A percentile compares a stretch with the other conserved stretches of the same genome.
phyloP scores from a whole-genome alignment of 2,329 filamentous ascomycete species.

The Chaetomium sp. region DNA sequence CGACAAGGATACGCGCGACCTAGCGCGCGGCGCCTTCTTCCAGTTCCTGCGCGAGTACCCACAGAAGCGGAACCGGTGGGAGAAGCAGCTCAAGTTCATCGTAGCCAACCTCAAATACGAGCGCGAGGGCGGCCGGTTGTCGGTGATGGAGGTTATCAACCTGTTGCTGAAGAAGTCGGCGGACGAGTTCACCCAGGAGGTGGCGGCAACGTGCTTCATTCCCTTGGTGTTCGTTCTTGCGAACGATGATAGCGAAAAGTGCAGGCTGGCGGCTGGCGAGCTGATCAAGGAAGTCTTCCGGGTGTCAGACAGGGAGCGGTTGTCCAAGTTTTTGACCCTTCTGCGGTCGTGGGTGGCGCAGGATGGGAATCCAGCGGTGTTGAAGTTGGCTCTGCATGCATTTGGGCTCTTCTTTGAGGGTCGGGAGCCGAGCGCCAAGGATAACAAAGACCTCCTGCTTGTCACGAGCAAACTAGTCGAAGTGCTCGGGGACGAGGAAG shows the following conservation, averaged over 20 bases:
- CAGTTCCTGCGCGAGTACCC: conserved; percentile 95
- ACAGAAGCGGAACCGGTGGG: conserved; percentile 84
- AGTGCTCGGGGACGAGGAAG: conserved; percentile 57
- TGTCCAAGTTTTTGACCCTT: conserved; percentile 69
- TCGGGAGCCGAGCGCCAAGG: conserved; percentile 58
- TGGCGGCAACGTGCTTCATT: conserved; percentile 79
- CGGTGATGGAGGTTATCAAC: conserved; percentile 89
- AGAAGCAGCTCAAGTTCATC: conserved; percentile 85
- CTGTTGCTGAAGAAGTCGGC: conserved; percentile 83
- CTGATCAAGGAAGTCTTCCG: conserved; percentile 81
- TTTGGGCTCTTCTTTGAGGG: conserved; percentile 83
- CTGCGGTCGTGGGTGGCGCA: conserved; percentile 77
- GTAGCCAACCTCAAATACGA: conserved; percentile 90
- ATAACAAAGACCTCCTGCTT: conserved; percentile 67
- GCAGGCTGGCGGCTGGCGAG: conserved; percentile 77
- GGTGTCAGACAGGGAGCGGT: conserved; percentile 71
- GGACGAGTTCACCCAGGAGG: conserved; percentile 78
- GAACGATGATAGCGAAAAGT: conserved; percentile 86
- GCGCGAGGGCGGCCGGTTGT: conserved; percentile 83
- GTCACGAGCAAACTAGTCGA: conserved; percentile 59
- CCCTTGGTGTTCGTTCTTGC: conserved; percentile 82
- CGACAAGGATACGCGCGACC: conserved; percentile 81
- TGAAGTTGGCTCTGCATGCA: conserved; percentile 74
- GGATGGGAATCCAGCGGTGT: conserved; percentile 69
- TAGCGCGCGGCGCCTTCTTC: conserved; percentile 86